phyloP scores from a whole-genome alignment of 495 filamentous ascomycete genomes.

The Entonaema liquescens region DNA sequence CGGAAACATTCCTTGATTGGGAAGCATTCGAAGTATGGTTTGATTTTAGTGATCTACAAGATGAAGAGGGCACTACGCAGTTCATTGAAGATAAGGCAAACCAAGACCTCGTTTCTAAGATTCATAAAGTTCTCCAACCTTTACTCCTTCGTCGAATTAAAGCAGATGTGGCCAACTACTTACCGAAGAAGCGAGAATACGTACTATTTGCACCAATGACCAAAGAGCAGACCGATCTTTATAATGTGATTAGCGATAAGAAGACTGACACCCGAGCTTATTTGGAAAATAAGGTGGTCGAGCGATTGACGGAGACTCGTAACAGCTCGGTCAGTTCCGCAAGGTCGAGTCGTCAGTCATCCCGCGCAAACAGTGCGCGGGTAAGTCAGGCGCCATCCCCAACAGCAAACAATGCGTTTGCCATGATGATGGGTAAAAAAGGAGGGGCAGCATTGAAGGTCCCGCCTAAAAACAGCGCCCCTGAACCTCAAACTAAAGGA shows the following conservation, averaged over 20 bases:
- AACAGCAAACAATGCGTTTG: constrained; percentile 53
- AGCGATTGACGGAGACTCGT: constrained; percentile 63
- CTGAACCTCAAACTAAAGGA: constrained; percentile 38
- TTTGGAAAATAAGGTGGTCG: constrained; percentile 84
- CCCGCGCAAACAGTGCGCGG: constrained; percentile 45
- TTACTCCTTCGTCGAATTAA: constrained; percentile 90
- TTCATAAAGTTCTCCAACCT: constrained; percentile 92
- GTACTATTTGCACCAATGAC: constrained; percentile 92
- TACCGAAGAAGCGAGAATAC: constrained; percentile 98
- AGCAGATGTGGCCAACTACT: constrained; percentile 84
- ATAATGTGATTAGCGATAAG: constrained; percentile 82
- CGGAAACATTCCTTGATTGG: constrained; percentile 88
- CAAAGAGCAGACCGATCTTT: constrained; percentile 85
- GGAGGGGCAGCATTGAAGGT: constrained; percentile 33
- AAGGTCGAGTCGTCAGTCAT: constrained; percentile 49
- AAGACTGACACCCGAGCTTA: constrained; percentile 75
- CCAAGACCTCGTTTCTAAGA: constrained; percentile 82
- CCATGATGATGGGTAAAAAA: constrained; percentile 58
- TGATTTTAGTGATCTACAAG: constrained; percentile 88
- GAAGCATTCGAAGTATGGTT: constrained; percentile 94
- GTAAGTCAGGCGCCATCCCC: constrained; percentile 32
- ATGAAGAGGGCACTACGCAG: constrained; percentile 72
- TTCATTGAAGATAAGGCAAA: constrained; percentile 81
- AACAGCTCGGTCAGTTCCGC: constrained; percentile 49
- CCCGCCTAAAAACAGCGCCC: constrained; percentile 25